Percentiles rank a stretch among this genome's conserved stretches.
phyloP scores from a whole-genome alignment of 108 stramenopile species.

The Asterionellopsis glacialis region DNA sequence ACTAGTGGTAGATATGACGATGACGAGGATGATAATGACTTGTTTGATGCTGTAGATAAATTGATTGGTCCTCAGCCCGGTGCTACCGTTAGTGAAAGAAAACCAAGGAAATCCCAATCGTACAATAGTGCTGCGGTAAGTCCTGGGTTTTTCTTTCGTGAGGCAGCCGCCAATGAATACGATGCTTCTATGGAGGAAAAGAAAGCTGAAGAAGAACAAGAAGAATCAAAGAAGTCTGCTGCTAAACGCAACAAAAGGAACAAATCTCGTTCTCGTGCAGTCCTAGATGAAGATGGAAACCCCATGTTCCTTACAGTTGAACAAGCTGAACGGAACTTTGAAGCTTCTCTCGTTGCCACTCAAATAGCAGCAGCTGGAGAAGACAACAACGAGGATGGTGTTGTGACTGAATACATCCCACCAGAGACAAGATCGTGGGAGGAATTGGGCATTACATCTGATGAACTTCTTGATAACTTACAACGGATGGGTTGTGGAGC shows the following conservation, averaged over 20 bases:
- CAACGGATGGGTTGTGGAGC: slow-evolving; percentile 48
- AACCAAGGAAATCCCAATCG: neutral
- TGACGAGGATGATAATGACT: slow-evolving; percentile 7
- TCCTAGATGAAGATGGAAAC: slow-evolving; percentile 60
- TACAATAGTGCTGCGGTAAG: slow-evolving; percentile 7
- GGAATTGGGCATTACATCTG: slow-evolving; percentile 60
- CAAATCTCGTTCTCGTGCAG: slow-evolving; percentile 4
- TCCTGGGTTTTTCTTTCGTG: slow-evolving; percentile 43
- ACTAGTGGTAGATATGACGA: slow-evolving; percentile 2
- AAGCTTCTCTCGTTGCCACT: slow-evolving; percentile 20
- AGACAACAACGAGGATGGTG: slow-evolving; percentile 16
- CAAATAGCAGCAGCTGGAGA: neutral
- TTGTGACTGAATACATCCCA: neutral
- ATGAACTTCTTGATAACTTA: slow-evolving; percentile 49
- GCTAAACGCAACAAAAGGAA: slow-evolving; percentile 1
- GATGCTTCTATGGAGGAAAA: neutral
- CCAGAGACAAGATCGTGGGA: slow-evolving; percentile 38
- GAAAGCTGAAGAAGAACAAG: neutral
- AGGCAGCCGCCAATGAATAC: slow-evolving; percentile 6
- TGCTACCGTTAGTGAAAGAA: slow-evolving; percentile 1
- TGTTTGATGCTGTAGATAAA: slow-evolving; percentile 14
- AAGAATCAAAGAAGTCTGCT: slow-evolving; percentile 5
- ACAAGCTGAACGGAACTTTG: slow-evolving; percentile 51
- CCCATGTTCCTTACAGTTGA: slow-evolving; percentile 55
- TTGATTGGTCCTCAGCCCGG: slow-evolving; percentile 56